These are phyloP conservation scores for Sicyos edulis DNA, from an alignment of 306 rosid species.

Conservation along the genomic window DNA sequence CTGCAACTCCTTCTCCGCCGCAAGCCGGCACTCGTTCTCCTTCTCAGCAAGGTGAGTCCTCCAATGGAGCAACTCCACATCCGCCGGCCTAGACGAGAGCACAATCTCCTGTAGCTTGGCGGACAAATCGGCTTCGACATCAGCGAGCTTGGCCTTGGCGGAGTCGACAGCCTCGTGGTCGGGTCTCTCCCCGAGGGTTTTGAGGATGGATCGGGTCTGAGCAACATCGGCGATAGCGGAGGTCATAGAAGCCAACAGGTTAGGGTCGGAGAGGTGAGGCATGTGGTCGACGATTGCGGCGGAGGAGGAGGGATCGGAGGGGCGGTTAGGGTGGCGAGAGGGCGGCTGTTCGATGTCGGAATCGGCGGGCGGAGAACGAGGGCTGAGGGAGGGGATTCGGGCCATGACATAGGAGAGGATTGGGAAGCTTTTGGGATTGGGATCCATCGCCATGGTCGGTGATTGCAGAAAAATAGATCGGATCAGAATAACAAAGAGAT, in stretches of 20 bases:
- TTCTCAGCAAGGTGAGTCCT: constrained; percentile 38
- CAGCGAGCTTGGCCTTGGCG: constrained; percentile 45
- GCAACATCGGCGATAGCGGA: constrained; percentile 69
- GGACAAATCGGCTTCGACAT: constrained; percentile 48
- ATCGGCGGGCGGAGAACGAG: constrained; percentile 11
- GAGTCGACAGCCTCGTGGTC: constrained; percentile 72
- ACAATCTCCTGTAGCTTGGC: constrained; percentile 60
- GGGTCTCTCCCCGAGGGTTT: constrained; percentile 62
- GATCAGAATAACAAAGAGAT: not conserved
- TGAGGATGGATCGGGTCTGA: constrained; percentile 69
- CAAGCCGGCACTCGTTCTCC: constrained; percentile 42
- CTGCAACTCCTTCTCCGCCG: constrained; percentile 53
- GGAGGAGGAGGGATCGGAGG: constrained; percentile 31
- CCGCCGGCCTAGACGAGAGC: constrained; percentile 51
- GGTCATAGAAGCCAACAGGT: constrained; percentile 60
- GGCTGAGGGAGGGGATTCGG: constrained; percentile 47
- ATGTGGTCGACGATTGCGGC: constrained; percentile 32
- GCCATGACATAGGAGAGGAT: constrained; percentile 79
- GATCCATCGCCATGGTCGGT: constrained; percentile 53
- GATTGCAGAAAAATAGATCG: not conserved
- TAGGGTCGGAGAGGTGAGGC: constrained; percentile 68
- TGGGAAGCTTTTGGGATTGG: constrained; percentile 64
- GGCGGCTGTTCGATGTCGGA: constrained; percentile 47
- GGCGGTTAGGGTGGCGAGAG: not conserved
- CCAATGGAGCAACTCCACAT: constrained; percentile 53